Base-by-base conservation (phyloP, 257 asterid species). In the Apocynum venetum region DNA sequence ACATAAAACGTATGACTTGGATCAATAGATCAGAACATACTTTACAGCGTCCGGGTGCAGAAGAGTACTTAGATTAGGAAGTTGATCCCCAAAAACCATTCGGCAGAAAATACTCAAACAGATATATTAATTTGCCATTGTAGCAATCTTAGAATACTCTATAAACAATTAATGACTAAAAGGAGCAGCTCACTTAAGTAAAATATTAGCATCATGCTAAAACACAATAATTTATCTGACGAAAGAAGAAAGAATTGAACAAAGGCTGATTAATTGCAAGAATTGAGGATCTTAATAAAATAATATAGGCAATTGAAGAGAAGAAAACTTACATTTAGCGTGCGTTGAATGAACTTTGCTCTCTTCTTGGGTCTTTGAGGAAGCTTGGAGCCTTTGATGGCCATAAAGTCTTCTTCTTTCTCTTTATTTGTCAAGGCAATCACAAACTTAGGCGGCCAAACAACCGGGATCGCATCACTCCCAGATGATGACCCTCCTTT, bases 351-450 rank as follows among this genome's bases (percentile, higher is more conserved):
- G 64, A 87, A 77, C 78, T 94, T 94, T 38, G 97, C 97, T 76
- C 98, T 81, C 77, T 94, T 94, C 88, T 94, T 94, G 74, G 98
- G 98, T 80, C 98, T 88, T 72, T 94, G 98, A 76, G 98, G 98
- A 1, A 90, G 96, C 80, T 91, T 94, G 74, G 98, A 94, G 48
- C 97, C 98, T 86, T 92, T 94, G 71, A 94, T 87, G 36, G 93
- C 93, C 93, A 91, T 63, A 76, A 92, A 93, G 79, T 93, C 98
- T 83, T 93, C 98, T 80, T 94, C 98, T 79, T 94, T 94, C 87
- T 94, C 98, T 87, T 94, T 94, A 75, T 89, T 94, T 2, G 97
- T 94, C 78, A 94, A 83, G 52, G 87, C 92, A 66, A 94, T 89
- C 89, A 81, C 93, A 72, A 94, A 94, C 91, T 89, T 92, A 0